Percentiles rank a stretch among this genome's conserved stretches.
phyloP scores from a whole-genome alignment of 2,329 filamentous ascomycete genomes.

The Trichoderma asperellum region DNA sequence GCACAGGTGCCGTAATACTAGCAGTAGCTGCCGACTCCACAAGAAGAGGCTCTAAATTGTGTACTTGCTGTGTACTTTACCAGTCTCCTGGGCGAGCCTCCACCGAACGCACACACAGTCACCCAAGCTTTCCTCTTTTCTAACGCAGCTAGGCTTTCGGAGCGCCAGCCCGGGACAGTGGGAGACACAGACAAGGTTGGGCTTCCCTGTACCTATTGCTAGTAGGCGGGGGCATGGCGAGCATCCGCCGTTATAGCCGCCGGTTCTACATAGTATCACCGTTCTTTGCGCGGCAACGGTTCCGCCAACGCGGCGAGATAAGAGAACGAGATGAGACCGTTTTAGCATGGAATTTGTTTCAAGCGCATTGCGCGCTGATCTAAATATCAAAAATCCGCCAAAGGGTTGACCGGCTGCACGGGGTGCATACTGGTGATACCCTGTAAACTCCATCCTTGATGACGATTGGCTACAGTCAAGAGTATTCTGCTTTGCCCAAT shows the following conservation, averaged over 20 bases:
- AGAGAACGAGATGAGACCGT: not conserved
- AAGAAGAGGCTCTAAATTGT: slow-evolving; percentile 20
- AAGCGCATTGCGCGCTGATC: slow-evolving; percentile 15
- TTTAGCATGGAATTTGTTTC: not conserved
- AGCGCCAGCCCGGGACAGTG: not conserved
- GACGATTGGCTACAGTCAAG: slow-evolving; percentile 1
- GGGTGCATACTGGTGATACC: slow-evolving; percentile 13
- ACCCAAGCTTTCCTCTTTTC: slow-evolving; percentile 5
- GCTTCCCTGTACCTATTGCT: not conserved
- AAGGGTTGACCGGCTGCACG: slow-evolving; percentile 11
- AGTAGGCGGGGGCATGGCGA: not conserved
- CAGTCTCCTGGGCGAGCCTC: not conserved
- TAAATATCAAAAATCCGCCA: not conserved
- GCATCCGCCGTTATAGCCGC: slow-evolving; percentile 10
- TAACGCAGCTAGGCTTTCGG: not conserved
- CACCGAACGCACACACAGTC: not conserved
- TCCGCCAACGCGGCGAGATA: slow-evolving; percentile 8
- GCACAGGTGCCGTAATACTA: slow-evolving; percentile 38
- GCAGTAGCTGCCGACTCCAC: slow-evolving; percentile 39
- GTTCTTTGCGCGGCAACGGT: not conserved
- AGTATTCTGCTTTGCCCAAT: not conserved
- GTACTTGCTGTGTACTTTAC: slow-evolving; percentile 1
- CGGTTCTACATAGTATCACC: not conserved
- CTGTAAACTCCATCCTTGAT: not conserved
- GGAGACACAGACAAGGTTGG: not conserved